Conservation (phyloP, 495 filamentous ascomycete genomes). For the Penicillium canescens region DNA sequence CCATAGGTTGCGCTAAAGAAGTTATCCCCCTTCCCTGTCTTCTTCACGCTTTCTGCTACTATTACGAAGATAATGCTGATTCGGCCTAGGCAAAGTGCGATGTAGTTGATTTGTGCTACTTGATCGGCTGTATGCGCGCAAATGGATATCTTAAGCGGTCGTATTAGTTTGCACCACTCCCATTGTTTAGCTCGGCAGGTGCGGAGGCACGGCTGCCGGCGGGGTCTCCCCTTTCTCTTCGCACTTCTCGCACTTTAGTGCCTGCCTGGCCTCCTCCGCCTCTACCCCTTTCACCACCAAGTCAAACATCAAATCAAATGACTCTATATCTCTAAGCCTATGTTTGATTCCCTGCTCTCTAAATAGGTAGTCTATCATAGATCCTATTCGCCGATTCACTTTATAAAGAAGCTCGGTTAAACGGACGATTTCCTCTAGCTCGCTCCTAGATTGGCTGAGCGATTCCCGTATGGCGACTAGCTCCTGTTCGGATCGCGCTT, state of each 20-base stretch:
- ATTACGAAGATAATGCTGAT: too few relatives aligned
- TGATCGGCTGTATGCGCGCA: too few relatives aligned
- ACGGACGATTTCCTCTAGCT: conserved; percentile 9
- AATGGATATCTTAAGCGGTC: too few relatives aligned
- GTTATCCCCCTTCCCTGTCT: too few relatives aligned
- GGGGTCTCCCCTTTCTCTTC: conserved; percentile 1
- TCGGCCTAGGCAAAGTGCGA: too few relatives aligned
- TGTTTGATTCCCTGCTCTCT: conserved; percentile 8
- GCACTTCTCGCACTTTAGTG: conserved; percentile 1
- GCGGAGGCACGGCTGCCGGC: neutral
- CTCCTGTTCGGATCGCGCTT: conserved; percentile 8
- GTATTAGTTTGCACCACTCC: conserved; percentile 1
- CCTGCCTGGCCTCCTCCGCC: conserved; percentile 1
- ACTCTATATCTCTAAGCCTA: neutral
- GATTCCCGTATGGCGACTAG: conserved; percentile 3
- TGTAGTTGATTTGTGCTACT: too few relatives aligned
- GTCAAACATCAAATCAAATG: conserved; percentile 12
- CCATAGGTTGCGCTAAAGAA: too few relatives aligned
- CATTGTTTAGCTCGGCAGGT: conserved; percentile 2
- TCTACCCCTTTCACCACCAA: conserved; percentile 1
- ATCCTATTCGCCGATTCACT: conserved; percentile 11
- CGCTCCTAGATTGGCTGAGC: conserved; percentile 3
- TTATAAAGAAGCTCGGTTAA: conserved; percentile 15
- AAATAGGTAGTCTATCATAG: conserved; percentile 10
- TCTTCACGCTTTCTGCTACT: too few relatives aligned